These are phyloP conservation scores for Talaromyces sp. DNA, from an alignment of 2,329 filamentous ascomycete genomes.

Conservation along the genomic window DNA sequence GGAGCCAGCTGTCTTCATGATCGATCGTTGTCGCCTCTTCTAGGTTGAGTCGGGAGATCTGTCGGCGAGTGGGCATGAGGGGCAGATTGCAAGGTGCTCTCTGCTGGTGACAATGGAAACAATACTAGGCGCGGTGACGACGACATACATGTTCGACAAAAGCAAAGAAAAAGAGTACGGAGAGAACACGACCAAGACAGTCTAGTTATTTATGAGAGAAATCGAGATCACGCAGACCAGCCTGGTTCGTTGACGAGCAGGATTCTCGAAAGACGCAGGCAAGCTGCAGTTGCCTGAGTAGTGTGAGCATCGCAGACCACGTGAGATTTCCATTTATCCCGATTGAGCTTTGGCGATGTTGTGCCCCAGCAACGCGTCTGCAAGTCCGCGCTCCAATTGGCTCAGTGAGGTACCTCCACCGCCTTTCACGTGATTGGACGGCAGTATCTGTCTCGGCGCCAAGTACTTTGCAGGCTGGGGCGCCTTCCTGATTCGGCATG, in stretches of 20 bases:
- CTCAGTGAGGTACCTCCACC: not conserved
- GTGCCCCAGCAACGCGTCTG: conserved; percentile 6
- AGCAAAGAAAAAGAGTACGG: not conserved
- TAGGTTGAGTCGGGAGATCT: conserved; percentile 34
- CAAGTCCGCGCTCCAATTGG: not conserved
- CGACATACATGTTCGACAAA: not conserved
- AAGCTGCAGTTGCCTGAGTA: not conserved
- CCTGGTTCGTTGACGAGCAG: not conserved
- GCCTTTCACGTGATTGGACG: not conserved
- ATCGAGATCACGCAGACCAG: not conserved
- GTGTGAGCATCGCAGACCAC: not conserved
- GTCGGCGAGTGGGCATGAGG: conserved; percentile 33
- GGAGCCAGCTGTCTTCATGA: conserved; percentile 27
- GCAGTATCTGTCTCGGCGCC: not conserved
- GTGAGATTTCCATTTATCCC: conserved; percentile 7
- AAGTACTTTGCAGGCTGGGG: not conserved
- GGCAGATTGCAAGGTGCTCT: conserved; percentile 21
- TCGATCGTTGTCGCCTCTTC: conserved; percentile 31
- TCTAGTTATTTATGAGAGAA: not conserved
- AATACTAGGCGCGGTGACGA: not conserved
- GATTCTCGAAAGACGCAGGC: not conserved
- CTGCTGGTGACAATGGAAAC: conserved; percentile 23
- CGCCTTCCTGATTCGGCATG: not conserved
- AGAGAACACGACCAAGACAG: not conserved
- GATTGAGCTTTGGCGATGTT: conserved; percentile 4